Evolutionary conservation across 2,329 filamentous ascomycete genomes (phyloP).

Genomic region (Bimuria novae-zelandiae): DNA sequence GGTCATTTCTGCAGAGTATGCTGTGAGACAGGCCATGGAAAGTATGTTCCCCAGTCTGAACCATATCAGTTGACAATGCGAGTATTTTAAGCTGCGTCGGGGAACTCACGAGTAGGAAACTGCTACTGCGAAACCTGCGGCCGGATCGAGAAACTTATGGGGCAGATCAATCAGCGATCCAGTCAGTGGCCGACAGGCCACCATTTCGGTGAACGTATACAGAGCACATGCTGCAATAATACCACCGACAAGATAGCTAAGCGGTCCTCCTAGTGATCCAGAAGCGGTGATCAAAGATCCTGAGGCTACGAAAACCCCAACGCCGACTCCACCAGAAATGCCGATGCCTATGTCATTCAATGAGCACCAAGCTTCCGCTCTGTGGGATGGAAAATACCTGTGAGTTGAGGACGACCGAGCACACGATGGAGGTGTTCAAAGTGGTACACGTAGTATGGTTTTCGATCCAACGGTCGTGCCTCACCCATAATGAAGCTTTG

Average conservation of each 20-base stretch:
- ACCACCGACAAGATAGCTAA: slow-evolving; percentile 29
- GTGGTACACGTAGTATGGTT: slow-evolving; percentile 22
- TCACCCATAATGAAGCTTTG: slow-evolving; percentile 4
- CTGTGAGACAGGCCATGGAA: slow-evolving; percentile 31
- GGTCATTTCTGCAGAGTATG: slow-evolving; percentile 27
- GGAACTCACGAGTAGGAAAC: slow-evolving; percentile 22
- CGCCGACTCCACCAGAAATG: slow-evolving; percentile 28
- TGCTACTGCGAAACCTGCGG: slow-evolving; percentile 27
- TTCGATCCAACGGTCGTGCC: slow-evolving; percentile 22
- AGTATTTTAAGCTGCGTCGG: neutral
- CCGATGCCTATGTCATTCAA: slow-evolving; percentile 21
- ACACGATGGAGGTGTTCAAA: slow-evolving; percentile 27
- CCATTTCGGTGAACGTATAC: slow-evolving; percentile 31
- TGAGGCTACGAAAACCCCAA: slow-evolving; percentile 24
- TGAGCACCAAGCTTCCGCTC: neutral
- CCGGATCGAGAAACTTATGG: slow-evolving; percentile 29
- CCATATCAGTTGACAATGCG: neutral
- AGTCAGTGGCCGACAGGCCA: slow-evolving; percentile 26
- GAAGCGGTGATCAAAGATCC: slow-evolving; percentile 23
- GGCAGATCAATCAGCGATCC: slow-evolving; percentile 28
- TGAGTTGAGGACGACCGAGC: slow-evolving; percentile 25
- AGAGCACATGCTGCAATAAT: slow-evolving; percentile 24
- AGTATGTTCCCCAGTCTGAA: slow-evolving; percentile 25
- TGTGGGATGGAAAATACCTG: slow-evolving; percentile 14
- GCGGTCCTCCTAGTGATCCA: slow-evolving; percentile 25